Percentiles rank a stretch among this genome's conserved stretches.
Conservation (phyloP, 768 basidiomycete species). For the Lentinula aciculospora region DNA sequence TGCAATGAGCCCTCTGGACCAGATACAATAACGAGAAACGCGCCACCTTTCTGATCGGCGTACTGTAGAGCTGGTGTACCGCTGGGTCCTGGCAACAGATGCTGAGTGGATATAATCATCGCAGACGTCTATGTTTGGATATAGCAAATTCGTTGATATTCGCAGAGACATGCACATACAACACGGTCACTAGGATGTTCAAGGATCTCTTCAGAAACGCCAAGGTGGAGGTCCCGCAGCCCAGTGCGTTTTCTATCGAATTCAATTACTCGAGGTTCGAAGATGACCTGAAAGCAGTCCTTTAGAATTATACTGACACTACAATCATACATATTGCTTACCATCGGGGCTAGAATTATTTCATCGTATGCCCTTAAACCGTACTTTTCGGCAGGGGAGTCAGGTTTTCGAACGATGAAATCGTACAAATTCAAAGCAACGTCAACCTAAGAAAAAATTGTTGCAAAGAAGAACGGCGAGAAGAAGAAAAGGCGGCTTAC, state of each 20-base stretch:
- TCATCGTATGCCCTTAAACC: conserved; percentile 91
- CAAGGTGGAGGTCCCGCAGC: conserved; percentile 40
- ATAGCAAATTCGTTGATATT: neutral
- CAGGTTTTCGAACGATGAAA: conserved; percentile 78
- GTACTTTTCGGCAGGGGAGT: conserved; percentile 78
- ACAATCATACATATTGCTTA: conserved; percentile 27
- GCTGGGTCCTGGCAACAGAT: conserved; percentile 45
- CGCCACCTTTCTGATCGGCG: conserved; percentile 8
- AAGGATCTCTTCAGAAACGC: conserved; percentile 74
- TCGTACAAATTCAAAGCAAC: conserved; percentile 89
- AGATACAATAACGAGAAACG: neutral
- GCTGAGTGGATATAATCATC: conserved; percentile 88
- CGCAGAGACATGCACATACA: conserved; percentile 26
- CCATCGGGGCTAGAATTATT: conserved; percentile 92
- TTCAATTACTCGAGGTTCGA: conserved; percentile 90
- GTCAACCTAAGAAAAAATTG: conserved; percentile 51
- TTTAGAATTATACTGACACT: neutral
- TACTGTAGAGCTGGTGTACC: neutral
- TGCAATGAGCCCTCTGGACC: neutral
- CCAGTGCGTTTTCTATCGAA: conserved; percentile 71
- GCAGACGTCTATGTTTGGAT: conserved; percentile 63
- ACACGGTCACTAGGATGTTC: conserved; percentile 48
- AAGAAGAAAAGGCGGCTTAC: conserved; percentile 35
- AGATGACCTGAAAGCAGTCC: conserved; percentile 59
- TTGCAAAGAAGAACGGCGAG: neutral